A percentile compares a stretch with the other conserved stretches of the same genome.
Evolutionary conservation across 2,329 filamentous ascomycete species (phyloP).

Genomic region (Curvularia hawaiiensis): DNA sequence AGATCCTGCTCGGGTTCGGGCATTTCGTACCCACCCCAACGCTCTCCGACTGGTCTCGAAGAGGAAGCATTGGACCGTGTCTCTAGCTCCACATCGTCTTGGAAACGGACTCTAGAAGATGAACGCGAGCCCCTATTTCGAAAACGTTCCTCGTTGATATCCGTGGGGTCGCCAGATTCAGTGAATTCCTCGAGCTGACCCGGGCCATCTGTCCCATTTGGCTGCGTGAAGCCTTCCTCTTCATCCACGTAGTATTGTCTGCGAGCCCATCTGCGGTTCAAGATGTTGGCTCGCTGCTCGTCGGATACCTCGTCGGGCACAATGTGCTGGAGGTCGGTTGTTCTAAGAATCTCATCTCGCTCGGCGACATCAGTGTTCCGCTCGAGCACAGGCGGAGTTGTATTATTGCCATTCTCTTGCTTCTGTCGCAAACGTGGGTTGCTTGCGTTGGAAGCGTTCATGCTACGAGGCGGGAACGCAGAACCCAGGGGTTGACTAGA

Average conservation of each 20-base stretch:
- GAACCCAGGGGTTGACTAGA: constrained; percentile 55
- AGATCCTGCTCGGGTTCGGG: constrained; percentile 81
- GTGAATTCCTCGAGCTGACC: constrained; percentile 19
- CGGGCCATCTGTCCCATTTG: constrained; percentile 23
- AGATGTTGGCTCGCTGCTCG: constrained; percentile 33
- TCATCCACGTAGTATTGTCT: constrained; percentile 84
- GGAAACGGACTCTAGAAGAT: constrained; percentile 79
- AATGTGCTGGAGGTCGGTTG: constrained; percentile 17
- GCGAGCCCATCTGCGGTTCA: constrained; percentile 72
- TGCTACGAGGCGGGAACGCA: constrained; percentile 47
- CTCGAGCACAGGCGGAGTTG: constrained; percentile 31
- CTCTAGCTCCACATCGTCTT: constrained; percentile 73
- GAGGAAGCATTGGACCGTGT: constrained; percentile 74
- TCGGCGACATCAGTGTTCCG: constrained; percentile 34
- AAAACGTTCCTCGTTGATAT: constrained; percentile 20
- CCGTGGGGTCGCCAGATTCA: constrained; percentile 16
- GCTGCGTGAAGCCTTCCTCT: constrained; percentile 69
- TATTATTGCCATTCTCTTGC: constrained; percentile 35
- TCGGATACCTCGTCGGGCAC: constrained; percentile 5
- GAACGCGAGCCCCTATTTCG: constrained; percentile 62
- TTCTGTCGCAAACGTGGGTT: constrained; percentile 40
- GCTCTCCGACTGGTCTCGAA: constrained; percentile 68
- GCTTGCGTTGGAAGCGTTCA: constrained; percentile 29
- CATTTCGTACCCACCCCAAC: constrained; percentile 79
- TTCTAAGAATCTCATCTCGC: constrained; percentile 24